phyloP scores from a whole-genome alignment of 306 rosid species.

The Ammopiptanthus mongolicus region DNA sequence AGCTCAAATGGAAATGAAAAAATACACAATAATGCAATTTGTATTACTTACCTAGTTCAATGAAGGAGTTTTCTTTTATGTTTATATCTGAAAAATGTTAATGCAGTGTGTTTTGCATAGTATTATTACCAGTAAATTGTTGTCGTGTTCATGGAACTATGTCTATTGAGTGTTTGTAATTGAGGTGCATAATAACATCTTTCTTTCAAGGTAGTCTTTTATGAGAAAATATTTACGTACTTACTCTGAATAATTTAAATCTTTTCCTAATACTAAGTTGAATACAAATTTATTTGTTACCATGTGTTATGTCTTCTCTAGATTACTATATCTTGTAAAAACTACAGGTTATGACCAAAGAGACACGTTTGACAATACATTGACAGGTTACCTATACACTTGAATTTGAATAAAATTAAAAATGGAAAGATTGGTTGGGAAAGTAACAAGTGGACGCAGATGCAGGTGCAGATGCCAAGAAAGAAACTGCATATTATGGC shows the following conservation, averaged over 20 bases:
- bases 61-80: neutral
- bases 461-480: neutral
- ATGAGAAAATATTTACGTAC: neutral
- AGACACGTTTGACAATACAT: too few species aligned
- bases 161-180: neutral
- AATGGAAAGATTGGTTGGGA: neutral
- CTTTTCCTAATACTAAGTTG: neutral
- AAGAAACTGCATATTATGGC: neutral
- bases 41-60: neutral
- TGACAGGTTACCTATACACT: neutral
- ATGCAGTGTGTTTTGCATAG: neutral
- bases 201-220: neutral
- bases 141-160: neutral
- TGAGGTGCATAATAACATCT: neutral
- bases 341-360: too few species aligned
- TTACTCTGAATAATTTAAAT: neutral
- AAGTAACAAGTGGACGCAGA: neutral
- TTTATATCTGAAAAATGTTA: neutral
- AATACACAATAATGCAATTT: neutral
- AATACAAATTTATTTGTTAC: too few species aligned
- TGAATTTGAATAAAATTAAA: neutral
- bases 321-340: too few species aligned
- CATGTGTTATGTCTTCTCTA: neutral
- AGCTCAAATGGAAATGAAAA: neutral
- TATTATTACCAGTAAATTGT: neutral